Conservation (phyloP, 2,329 filamentous ascomycete genomes). For the Calonectria ilicicola region DNA sequence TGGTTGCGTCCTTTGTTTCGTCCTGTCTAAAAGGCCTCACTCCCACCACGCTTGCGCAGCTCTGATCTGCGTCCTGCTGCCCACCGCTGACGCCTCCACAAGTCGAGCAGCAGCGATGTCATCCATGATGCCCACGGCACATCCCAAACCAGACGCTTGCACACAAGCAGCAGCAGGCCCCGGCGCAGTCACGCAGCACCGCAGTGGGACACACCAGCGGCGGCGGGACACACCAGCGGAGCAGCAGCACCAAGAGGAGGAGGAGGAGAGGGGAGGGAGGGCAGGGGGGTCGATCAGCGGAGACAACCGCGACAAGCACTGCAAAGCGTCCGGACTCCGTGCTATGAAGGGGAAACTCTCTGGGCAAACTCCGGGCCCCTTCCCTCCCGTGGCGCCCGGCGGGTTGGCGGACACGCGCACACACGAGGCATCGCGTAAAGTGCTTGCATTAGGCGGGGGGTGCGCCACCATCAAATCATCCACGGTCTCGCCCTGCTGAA, state of each 20-base stretch:
- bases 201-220: background rate
- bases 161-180: background rate
- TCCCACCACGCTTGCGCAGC: background rate
- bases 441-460: conserved; percentile 22
- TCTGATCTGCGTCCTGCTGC: conserved; percentile 2
- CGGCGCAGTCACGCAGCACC: conserved; percentile 3
- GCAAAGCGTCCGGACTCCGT: background rate
- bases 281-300: conserved; percentile 9
- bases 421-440: conserved; percentile 20
- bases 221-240: no score
- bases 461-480: background rate
- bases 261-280: background rate
- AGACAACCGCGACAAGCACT: background rate
- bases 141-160: background rate
- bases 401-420: background rate
- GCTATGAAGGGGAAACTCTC: background rate
- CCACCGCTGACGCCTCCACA: background rate
- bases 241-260: no score
- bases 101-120: background rate
- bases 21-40: conserved; percentile 5
- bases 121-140: conserved; percentile 3
- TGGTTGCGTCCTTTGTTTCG: background rate
- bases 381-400: conserved; percentile 1
- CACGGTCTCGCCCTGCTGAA: background rate
- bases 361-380: background rate